Base-by-base conservation (phyloP, 2,329 filamentous ascomycete genomes). In the Trichoderma sp. region DNA sequence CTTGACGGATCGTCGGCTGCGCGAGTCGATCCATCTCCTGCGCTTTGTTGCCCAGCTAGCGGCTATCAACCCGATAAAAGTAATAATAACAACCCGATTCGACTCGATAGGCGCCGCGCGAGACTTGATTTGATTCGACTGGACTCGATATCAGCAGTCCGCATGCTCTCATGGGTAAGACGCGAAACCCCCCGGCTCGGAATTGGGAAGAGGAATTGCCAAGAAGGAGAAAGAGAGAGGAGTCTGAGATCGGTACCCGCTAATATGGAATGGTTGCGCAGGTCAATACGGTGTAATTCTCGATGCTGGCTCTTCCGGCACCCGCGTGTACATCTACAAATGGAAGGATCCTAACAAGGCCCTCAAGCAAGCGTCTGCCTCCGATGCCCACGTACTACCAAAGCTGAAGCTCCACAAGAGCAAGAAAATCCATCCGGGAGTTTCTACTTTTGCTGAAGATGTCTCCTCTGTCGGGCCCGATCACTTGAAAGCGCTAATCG, bases 271-370 rank as follows among this genome's bases (percentile, higher is more conserved):
- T 24, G 34, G 21, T 28, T 14, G 18, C 32, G 47, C 73, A 90
- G 88, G 86, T 79, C 87, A 89, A 84, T 98, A 97, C 87, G 96
- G 95, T 80, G 93, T 98, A 78, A 95, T 99, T 80, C 89, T 99
- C 79, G 96, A 99, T 87, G 96, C 96, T 81, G 96, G 96, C 77
- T 98, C 96, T 82, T 98, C 96, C 82, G 95, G 96, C 80, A 98
- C 95, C 78, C 92, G 96, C 80, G 88, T 97, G 74, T 94, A 99
- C 82, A 90, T 99, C 72, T 99, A 99, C 84, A 90, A 91, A 82
- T 99, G 96, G 96, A 89, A 95, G 78, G 92, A 97, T 79, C 90
- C 91, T 74, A 85, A 89, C 51, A 87, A 87, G 76, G 91, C 92
- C 53, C 68, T 74, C 85, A 89, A 77, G 86, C 90, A 90, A 71